Evolutionary conservation across 176 grass and related monocot genomes (phyloP).

Genomic region (Oryza coarctata): DNA sequence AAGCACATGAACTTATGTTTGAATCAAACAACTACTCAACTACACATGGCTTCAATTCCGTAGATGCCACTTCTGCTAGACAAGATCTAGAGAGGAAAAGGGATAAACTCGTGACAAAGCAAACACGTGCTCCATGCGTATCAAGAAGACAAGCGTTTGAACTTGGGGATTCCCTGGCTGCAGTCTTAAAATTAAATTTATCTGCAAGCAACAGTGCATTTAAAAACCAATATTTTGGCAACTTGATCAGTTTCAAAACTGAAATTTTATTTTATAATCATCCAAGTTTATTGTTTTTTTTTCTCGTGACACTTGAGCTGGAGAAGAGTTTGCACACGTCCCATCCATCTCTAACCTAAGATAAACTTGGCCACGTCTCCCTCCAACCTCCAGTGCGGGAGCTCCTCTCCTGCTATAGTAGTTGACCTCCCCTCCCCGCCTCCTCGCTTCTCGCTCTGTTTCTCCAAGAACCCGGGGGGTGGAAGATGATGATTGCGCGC

Average conservation of each 20-base stretch:
- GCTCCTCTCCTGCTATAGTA: not conserved
- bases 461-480: not conserved
- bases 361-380: conserved; percentile 4
- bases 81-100: not conserved
- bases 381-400: not conserved
- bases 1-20: not conserved
- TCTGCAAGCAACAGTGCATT: not conserved
- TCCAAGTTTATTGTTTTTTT: not conserved
- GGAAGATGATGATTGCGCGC: conserved; percentile 50
- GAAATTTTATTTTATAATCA: not conserved
- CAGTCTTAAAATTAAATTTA: not conserved
- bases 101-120: not conserved
- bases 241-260: not conserved
- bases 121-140: not conserved
- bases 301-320: not conserved
- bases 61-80: not conserved
- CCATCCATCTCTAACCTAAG: not conserved
- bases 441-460: conserved; percentile 1
- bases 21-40: not conserved
- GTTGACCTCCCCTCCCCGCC: not conserved
- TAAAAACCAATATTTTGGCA: not conserved
- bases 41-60: not conserved
- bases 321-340: not conserved
- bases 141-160: not conserved
- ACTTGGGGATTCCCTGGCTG: not conserved